Evolutionary conservation across 1,139 yeast genomes (phyloP).

Genomic region (Debaryomycetaceae sp.): DNA sequence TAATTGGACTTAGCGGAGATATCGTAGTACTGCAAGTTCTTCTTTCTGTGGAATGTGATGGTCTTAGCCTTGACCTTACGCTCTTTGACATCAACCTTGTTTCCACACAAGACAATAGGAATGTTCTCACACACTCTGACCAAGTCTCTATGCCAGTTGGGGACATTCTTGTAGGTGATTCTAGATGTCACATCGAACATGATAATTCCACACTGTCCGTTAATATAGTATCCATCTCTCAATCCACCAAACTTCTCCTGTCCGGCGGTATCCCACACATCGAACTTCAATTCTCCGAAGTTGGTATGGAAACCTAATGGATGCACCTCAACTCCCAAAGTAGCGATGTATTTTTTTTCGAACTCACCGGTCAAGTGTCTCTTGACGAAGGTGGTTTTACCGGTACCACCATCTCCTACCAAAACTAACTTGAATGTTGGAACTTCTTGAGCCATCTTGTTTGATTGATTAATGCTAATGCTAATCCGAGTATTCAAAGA

Average conservation of each 20-base stretch:
- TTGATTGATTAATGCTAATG: slow-evolving; percentile 6
- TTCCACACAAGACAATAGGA: slow-evolving; percentile 98
- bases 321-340: slow-evolving; percentile 99
- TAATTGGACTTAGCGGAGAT: slow-evolving; percentile 99
- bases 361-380: slow-evolving; percentile 99
- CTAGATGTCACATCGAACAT: slow-evolving; percentile 99
- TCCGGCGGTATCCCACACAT: slow-evolving; percentile 99
- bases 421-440: slow-evolving; percentile 97
- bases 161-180: slow-evolving; percentile 99
- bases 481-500: slow-evolving; percentile 1
- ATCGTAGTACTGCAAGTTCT: slow-evolving; percentile 98
- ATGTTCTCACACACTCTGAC: slow-evolving; percentile 99
- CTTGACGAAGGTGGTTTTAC: slow-evolving; percentile 99
- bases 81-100: slow-evolving; percentile 99
- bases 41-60: slow-evolving; percentile 99
- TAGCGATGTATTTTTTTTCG: slow-evolving; percentile 98
- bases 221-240: slow-evolving; percentile 98
- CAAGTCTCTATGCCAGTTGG: slow-evolving; percentile 99
- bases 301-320: slow-evolving; percentile 98
- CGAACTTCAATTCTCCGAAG: slow-evolving; percentile 97
- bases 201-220: slow-evolving; percentile 99
- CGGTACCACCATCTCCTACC: slow-evolving; percentile 99
- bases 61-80: slow-evolving; percentile 99
- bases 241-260: slow-evolving; percentile 99
- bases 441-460: slow-evolving; percentile 69